Percentiles rank a stretch among this genome's conserved stretches.
phyloP scores from a whole-genome alignment of 1,284 basidiomycete species.

The Sutorius eximius region DNA sequence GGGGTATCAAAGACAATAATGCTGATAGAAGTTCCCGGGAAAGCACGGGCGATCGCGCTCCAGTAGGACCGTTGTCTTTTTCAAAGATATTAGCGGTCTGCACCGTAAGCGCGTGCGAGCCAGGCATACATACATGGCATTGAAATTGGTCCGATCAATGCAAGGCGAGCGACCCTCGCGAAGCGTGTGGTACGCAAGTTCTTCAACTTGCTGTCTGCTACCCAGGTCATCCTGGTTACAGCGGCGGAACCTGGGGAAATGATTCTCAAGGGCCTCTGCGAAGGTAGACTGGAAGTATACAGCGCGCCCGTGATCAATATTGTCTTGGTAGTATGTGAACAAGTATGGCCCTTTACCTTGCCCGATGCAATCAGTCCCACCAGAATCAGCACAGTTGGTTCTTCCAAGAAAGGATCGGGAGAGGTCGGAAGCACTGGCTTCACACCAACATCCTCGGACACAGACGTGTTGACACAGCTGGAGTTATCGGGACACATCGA shows the following conservation, averaged over 20 bases:
- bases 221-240: conserved; percentile 73
- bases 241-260: conserved; percentile 58
- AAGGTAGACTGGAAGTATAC: conserved; percentile 54
- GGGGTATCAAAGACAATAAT: conserved; percentile 73
- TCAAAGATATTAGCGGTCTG: conserved; percentile 2
- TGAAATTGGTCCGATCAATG: conserved; percentile 73
- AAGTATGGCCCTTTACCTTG: conserved; percentile 47
- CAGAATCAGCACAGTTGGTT: conserved; percentile 59
- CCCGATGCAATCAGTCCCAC: conserved; percentile 70
- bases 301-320: not conserved
- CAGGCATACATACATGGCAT: conserved; percentile 50
- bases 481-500: too few species aligned
- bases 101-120: not conserved
- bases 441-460: not conserved
- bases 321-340: not conserved
- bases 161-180: conserved; percentile 60
- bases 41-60: conserved; percentile 65
- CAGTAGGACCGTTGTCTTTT: conserved; percentile 66
- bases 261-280: conserved; percentile 57
- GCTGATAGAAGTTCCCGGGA: conserved; percentile 59
- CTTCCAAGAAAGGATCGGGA: conserved; percentile 31
- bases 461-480: conserved; percentile 28
- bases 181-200: conserved; percentile 50
- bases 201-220: conserved; percentile 56
- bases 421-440: not conserved